Evolutionary conservation across 495 filamentous ascomycete genomes (phyloP), one percentile per base, ranked within the genome.

Genomic region (Daldinia concentrica): DNA sequence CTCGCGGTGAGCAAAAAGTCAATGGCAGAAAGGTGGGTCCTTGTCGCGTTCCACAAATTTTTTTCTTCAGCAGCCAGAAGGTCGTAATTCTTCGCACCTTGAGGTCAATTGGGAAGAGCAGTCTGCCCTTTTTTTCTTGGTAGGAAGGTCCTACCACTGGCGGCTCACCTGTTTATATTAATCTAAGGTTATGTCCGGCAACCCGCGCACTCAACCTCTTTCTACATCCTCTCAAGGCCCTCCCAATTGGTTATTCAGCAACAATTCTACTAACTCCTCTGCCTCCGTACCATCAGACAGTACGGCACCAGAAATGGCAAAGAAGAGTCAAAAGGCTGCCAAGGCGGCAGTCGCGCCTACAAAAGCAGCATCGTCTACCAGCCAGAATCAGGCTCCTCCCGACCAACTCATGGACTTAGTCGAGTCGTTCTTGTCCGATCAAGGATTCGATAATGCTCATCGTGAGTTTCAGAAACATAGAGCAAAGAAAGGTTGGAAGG

Each of bases 341-440:
- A 63, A 77, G 45, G 30, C 70, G 48, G 59, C 65, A 26, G 63
- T 59, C 3, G 43, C 76, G 19, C n/a, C 57, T 52, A 41, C 58
- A 0, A 6, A 67, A 8, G 54, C 69, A 3, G 54, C 65, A 19
- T 34, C 74, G 1, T 41, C 74, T 6, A 26, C 55, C 50, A 59
- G 68, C 69, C 59, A 69, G 29, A 68, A 60, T 61, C 56, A 69
- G 26, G 69, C 80, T 60, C 86, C 86, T 34, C 85, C 90, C 9
- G 69, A 84, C 19, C 85, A 89, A 74, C 79, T 94, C 15, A 75
- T 93, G 66, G 85, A 87, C 43, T 82, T 92, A n/a, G 84, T 94
- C 69, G 86, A 87, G 32, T 79, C 82, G 14, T 93, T 92, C 79
- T 83, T 94, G 32, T 82, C 85, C 68, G 86, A 90, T 43, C 86